phyloP scores from a whole-genome alignment of 1,139 yeast species.

The Yamadazyma triangularis region DNA sequence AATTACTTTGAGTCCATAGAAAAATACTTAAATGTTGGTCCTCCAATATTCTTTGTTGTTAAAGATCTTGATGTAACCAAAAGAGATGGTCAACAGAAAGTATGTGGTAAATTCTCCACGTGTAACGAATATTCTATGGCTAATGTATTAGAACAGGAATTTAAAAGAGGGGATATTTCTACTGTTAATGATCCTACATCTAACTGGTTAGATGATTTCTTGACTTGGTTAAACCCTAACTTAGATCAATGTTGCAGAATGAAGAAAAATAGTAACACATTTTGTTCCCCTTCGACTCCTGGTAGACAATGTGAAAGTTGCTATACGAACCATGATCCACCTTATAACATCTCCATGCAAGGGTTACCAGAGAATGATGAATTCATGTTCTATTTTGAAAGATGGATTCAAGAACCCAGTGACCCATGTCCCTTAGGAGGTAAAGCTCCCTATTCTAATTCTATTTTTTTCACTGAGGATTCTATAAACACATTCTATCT shows the following conservation, averaged over 20 bases:
- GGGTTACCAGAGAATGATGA: slow-evolving; percentile 79
- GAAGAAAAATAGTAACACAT: slow-evolving; percentile 32
- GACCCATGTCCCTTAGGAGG: slow-evolving; percentile 97
- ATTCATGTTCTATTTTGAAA: slow-evolving; percentile 66
- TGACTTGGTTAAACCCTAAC: slow-evolving; percentile 82
- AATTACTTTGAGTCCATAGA: slow-evolving; percentile 76
- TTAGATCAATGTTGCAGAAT: slow-evolving; percentile 82
- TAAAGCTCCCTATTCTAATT: slow-evolving; percentile 77
- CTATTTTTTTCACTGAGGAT: slow-evolving; percentile 43
- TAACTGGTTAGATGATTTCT: slow-evolving; percentile 89
- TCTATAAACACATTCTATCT: slow-evolving; percentile 59
- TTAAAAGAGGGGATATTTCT: slow-evolving; percentile 58
- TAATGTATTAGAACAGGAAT: slow-evolving; percentile 84
- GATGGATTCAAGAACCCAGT: slow-evolving; percentile 83
- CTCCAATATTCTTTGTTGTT: slow-evolving; percentile 85
- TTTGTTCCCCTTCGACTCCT: slow-evolving; percentile 68
- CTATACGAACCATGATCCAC: slow-evolving; percentile 49
- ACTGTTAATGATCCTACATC: slow-evolving; percentile 79
- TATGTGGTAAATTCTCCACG: slow-evolving; percentile 85
- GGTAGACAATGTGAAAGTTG: slow-evolving; percentile 73
- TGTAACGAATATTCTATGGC: slow-evolving; percentile 77
- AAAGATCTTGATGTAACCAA: slow-evolving; percentile 59
- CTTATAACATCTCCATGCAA: slow-evolving; percentile 71
- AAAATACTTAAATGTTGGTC: slow-evolving; percentile 75
- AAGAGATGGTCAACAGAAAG: slow-evolving; percentile 57